phyloP scores from a whole-genome alignment of 192 early-diverging fungal genomes.

The Pilaira anomala region DNA sequence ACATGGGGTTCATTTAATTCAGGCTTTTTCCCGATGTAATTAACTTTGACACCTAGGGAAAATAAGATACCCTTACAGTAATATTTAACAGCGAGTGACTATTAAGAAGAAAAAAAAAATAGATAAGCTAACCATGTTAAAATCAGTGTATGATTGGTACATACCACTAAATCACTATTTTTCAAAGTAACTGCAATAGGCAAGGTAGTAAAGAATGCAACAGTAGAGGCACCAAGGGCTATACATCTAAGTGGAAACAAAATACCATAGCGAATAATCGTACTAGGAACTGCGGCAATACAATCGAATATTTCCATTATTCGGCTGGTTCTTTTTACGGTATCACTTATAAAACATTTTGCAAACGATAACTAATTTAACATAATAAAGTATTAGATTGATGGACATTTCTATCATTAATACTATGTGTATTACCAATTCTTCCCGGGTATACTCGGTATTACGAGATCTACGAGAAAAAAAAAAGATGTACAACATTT shows the following conservation, averaged over 20 bases:
- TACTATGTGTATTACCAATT: constrained; percentile 8
- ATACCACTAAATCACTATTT: constrained; percentile 23
- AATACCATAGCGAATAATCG: constrained; percentile 22
- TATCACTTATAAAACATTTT: constrained; percentile 15
- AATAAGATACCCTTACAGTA: constrained; percentile 26
- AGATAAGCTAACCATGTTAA: neutral
- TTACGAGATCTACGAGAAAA: neutral
- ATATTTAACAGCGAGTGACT: constrained; percentile 24
- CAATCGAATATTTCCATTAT: neutral
- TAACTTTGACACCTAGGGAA: constrained; percentile 17
- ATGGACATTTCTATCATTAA: neutral
- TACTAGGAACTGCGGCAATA: constrained; percentile 8
- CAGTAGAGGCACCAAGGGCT: constrained; percentile 1
- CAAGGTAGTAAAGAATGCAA: constrained; percentile 22
- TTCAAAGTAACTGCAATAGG: constrained; percentile 24
- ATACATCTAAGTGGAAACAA: constrained; percentile 18
- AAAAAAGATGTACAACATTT: neutral
- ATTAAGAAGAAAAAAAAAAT: neutral
- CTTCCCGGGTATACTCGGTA: constrained; percentile 17
- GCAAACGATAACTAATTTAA: constrained; percentile 7
- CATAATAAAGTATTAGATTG: no score
- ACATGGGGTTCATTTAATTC: constrained; percentile 22
- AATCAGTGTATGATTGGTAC: neutral
- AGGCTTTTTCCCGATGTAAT: constrained; percentile 19
- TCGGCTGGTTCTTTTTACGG: neutral